Conservation (phyloP, 305 asterid species). For the Fraxinus dipetala region DNA sequence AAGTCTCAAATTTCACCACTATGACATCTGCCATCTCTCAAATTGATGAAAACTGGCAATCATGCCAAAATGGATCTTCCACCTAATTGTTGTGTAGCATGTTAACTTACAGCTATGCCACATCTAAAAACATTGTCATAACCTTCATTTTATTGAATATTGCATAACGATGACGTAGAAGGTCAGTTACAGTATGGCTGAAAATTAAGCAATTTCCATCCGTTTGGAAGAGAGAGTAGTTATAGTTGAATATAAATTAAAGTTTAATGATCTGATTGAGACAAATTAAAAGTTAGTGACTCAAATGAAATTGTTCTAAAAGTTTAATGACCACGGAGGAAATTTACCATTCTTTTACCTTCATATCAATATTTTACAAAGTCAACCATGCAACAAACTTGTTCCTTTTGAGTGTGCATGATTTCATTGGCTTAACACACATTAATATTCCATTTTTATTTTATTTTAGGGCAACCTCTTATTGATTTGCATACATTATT, state of each 20-base stretch:
- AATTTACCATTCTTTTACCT: not conserved
- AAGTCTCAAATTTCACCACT: not conserved
- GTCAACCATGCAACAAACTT: conserved; percentile 10
- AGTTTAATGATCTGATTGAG: not conserved
- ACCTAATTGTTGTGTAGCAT: not conserved
- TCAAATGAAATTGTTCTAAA: not conserved
- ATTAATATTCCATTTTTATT: conserved; percentile 1
- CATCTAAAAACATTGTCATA: not conserved
- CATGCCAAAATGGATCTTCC: not conserved
- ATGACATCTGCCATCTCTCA: not conserved
- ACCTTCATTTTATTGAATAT: not conserved
- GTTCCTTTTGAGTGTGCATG: not conserved
- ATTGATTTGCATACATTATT: not conserved
- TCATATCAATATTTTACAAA: not conserved
- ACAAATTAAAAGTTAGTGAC: not conserved
- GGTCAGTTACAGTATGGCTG: not conserved
- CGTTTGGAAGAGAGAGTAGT: not conserved
- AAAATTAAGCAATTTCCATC: not conserved
- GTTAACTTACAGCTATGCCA: not conserved
- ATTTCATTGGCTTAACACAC: conserved; percentile 12
- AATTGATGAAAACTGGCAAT: not conserved
- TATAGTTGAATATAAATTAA: not conserved
- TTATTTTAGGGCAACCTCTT: not conserved
- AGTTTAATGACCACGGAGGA: not conserved
- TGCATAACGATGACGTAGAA: not conserved